Evolutionary conservation across 768 basidiomycete genomes (phyloP).

Genomic region (Podaxis mareebaensis): DNA sequence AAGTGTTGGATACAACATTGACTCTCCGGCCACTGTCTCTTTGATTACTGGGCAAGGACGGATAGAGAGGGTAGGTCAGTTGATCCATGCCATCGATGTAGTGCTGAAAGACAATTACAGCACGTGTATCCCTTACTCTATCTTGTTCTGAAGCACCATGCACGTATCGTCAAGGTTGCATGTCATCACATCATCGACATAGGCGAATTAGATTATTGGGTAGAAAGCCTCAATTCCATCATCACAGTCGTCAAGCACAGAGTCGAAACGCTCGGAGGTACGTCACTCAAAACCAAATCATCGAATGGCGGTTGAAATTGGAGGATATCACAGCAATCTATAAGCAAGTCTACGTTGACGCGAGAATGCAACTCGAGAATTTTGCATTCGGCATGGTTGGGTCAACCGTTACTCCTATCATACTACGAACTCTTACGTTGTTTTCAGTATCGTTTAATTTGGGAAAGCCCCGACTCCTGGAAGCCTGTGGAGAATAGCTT

Average conservation of each 20-base stretch:
- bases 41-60: constrained; percentile 35
- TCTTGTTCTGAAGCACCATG: constrained; percentile 33
- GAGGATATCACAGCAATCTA: constrained; percentile 28
- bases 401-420: neutral
- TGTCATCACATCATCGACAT: constrained; percentile 36
- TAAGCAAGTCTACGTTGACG: constrained; percentile 36
- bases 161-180: constrained; percentile 32
- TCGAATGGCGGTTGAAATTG: neutral
- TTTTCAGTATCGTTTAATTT: constrained; percentile 33
- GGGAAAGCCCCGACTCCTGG: constrained; percentile 29
- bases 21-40: constrained; percentile 33
- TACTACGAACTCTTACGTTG: neutral
- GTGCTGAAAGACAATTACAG: constrained; percentile 22
- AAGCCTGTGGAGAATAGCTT: constrained; percentile 32
- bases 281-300: neutral
- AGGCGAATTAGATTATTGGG: constrained; percentile 31
- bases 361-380: constrained; percentile 33
- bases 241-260: constrained; percentile 31
- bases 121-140: constrained; percentile 36
- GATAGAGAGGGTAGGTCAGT: constrained; percentile 33
- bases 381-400: constrained; percentile 40
- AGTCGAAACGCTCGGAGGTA: constrained; percentile 35
- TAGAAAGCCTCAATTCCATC: constrained; percentile 32
- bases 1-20: constrained; percentile 34
- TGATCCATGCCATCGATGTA: neutral